phyloP scores from a whole-genome alignment of 495 filamentous ascomycete genomes.

The Neurospora sp. region DNA sequence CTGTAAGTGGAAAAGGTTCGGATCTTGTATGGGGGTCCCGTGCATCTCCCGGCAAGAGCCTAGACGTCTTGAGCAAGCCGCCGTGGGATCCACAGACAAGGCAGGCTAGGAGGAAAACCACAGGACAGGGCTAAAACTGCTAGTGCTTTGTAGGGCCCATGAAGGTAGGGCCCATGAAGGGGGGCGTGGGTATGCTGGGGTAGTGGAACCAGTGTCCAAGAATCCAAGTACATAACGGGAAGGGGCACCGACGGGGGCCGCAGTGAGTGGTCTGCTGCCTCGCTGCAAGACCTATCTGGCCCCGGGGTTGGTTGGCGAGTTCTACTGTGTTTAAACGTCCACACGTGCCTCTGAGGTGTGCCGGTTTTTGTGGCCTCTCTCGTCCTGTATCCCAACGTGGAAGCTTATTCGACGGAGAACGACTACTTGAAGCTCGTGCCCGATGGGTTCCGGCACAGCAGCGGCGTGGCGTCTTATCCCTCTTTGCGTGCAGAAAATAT shows the following conservation, averaged over 20 bases:
- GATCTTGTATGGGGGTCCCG: conserved; percentile 11
- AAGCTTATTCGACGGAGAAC: neutral
- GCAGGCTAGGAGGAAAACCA: neutral
- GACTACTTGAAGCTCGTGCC: neutral
- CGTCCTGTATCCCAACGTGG: neutral
- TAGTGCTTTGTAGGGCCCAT: conserved; percentile 1
- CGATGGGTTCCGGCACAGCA: neutral
- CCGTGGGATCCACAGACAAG: conserved; percentile 18
- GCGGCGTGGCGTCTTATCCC: neutral
- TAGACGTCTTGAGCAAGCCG: conserved; percentile 17
- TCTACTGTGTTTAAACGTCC: neutral
- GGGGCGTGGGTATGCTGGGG: conserved; percentile 1
- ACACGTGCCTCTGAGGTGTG: neutral
- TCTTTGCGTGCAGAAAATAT: neutral
- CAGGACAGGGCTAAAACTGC: conserved; percentile 3
- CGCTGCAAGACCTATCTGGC: conserved; percentile 3
- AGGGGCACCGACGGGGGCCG: conserved; percentile 7
- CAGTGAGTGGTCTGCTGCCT: neutral
- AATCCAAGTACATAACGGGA: conserved; percentile 8
- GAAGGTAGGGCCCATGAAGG: neutral
- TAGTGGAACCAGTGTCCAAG: conserved; percentile 9
- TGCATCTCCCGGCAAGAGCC: conserved; percentile 9
- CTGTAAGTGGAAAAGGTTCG: conserved; percentile 1
- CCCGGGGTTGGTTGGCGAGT: neutral
- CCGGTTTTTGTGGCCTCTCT: neutral